Conservation (phyloP, 306 rosid genomes). For the Malus asiatica region DNA sequence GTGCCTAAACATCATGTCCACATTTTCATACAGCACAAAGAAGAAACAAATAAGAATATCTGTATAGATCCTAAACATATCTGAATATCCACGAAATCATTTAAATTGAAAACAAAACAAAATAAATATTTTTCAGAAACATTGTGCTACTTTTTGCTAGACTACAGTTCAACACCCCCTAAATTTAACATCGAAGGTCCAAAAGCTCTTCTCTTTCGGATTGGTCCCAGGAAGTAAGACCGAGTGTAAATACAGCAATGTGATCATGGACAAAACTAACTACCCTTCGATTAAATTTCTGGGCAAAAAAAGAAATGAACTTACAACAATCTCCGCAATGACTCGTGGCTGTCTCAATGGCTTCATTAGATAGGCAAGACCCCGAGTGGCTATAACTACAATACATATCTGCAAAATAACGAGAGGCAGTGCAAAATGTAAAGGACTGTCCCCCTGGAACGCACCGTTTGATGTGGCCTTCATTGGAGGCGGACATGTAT, state of each 20-base stretch:
- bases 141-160: not conserved
- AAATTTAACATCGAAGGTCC: not conserved
- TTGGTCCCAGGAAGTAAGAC: not conserved
- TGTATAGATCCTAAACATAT: not conserved
- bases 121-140: not conserved
- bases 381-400: constrained; percentile 35
- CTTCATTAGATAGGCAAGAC: constrained; percentile 39
- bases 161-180: not conserved
- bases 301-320: constrained; percentile 11
- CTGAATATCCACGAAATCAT: not conserved
- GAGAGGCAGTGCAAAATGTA: constrained; percentile 69
- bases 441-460: constrained; percentile 84
- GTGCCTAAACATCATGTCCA: not conserved
- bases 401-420: constrained; percentile 46
- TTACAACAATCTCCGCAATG: constrained; percentile 62
- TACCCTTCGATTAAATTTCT: not conserved
- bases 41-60: not conserved
- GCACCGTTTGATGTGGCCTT: constrained; percentile 70
- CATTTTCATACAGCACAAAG: not conserved
- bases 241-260: not conserved
- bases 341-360: constrained; percentile 54
- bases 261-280: not conserved
- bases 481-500: constrained; percentile 47
- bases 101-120: not conserved
- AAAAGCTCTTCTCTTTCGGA: not conserved